Evolutionary conservation across 805 yeast genomes (phyloP).

Genomic region (Lachancea mirantina): DNA sequence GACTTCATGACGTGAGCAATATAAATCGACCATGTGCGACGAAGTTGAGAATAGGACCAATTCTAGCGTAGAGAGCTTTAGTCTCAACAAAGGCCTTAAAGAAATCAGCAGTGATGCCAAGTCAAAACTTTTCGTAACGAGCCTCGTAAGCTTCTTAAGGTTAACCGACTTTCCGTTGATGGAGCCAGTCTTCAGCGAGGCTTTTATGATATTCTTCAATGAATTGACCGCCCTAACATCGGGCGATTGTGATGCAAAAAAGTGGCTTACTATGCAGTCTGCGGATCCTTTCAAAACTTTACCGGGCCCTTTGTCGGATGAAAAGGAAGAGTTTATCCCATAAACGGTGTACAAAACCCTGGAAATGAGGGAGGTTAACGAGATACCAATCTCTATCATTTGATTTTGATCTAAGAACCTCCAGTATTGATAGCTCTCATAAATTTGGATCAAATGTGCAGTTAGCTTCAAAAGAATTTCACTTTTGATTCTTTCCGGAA

Average conservation of each 20-base stretch:
- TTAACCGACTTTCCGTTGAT: slow-evolving; percentile 11
- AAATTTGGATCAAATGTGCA: slow-evolving; percentile 54
- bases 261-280: slow-evolving; percentile 43
- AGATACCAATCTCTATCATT: slow-evolving; percentile 52
- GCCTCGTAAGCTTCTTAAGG: slow-evolving; percentile 20
- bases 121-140: slow-evolving; percentile 45
- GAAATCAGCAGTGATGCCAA: slow-evolving; percentile 52
- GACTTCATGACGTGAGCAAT: slow-evolving; percentile 41
- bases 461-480: slow-evolving; percentile 49
- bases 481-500: slow-evolving; percentile 39
- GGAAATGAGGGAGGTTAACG: slow-evolving; percentile 47
- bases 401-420: slow-evolving; percentile 50
- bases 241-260: slow-evolving; percentile 45
- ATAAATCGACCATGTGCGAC: slow-evolving; percentile 51
- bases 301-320: slow-evolving; percentile 38
- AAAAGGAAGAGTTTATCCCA: slow-evolving; percentile 41
- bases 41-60: slow-evolving; percentile 47
- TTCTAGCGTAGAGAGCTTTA: slow-evolving; percentile 61
- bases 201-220: slow-evolving; percentile 5
- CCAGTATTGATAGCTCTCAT: slow-evolving; percentile 71
- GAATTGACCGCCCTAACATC: slow-evolving; percentile 43
- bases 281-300: slow-evolving; percentile 47
- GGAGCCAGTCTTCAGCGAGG: slow-evolving; percentile 7
- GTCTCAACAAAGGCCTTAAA: slow-evolving; percentile 44
- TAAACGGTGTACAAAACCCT: slow-evolving; percentile 47